phyloP scores from a whole-genome alignment of 2,329 filamentous ascomycete species.

The Colletotrichum tabaci region DNA sequence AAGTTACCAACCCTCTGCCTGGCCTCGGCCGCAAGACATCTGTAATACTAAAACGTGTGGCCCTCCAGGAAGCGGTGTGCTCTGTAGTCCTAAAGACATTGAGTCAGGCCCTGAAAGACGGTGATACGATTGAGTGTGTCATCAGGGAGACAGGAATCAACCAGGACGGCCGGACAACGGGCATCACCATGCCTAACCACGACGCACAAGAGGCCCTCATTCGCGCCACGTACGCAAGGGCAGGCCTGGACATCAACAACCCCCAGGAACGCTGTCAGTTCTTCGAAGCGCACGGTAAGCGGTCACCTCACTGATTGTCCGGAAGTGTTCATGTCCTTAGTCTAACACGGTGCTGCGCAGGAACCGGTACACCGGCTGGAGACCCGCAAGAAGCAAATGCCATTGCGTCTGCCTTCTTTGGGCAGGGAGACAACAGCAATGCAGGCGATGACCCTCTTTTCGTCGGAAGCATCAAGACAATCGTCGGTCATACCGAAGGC shows the following conservation, averaged over 20 bases:
- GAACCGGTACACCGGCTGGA: conserved; percentile 70
- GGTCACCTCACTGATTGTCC: too few species aligned
- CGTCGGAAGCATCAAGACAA: conserved; percentile 48
- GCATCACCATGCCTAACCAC: conserved; percentile 55
- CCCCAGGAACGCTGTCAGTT: conserved; percentile 37
- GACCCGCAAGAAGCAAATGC: conserved; percentile 56
- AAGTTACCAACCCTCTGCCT: background rate
- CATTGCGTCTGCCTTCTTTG: conserved; percentile 46
- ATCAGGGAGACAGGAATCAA: conserved; percentile 45
- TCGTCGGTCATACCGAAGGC: conserved; percentile 48
- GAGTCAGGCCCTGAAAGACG: conserved; percentile 55
- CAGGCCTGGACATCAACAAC: conserved; percentile 31
- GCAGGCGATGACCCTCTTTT: conserved; percentile 27
- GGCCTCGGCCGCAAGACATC: too few species aligned
- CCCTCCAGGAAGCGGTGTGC: conserved; percentile 65
- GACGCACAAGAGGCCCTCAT: conserved; percentile 49
- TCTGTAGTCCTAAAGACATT: conserved; percentile 63
- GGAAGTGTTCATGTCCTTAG: too few species aligned
- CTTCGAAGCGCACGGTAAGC: conserved; percentile 51
- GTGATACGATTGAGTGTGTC: conserved; percentile 46
- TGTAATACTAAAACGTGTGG: too few species aligned
- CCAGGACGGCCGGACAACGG: conserved; percentile 43
- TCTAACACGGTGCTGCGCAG: background rate
- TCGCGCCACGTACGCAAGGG: conserved; percentile 45
- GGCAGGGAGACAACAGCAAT: too few species aligned